Base-by-base conservation (phyloP, 1,284 basidiomycete species). In the Coniferiporia sulphurascens region DNA sequence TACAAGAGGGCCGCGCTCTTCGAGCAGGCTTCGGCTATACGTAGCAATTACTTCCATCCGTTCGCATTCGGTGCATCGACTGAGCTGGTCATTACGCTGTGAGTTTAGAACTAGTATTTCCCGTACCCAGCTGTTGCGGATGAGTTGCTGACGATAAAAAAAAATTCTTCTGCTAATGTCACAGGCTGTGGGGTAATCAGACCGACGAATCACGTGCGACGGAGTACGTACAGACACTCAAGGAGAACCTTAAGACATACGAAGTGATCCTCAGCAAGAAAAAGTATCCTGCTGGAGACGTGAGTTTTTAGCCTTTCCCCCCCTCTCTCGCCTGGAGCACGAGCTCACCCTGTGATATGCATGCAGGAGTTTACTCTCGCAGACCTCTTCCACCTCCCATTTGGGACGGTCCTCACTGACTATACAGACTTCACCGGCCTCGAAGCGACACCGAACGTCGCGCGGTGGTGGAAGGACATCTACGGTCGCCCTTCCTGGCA, bases 231-330 rank as follows among this genome's bases (percentile, higher is more conserved):
- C 60, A 48, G 0, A 66, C 58, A 4, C 67, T 82, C 1, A 66
- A 67, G 8, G 63, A 61, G 2, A 76, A 70, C 51, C 70, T 83
- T 15, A 70, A 76, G 32, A 77, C 66, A 1, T 83, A 82, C 65
- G 75, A 83, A 21, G 48, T 52, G 4, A 76, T 83, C 50, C 72
- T 84, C 13, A 59, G 69, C 53, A 80, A 77, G 67, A 73, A 77
- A 58, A 77, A 74, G 56, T 83, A 78, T 60, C 57, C 82, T 13
- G 78, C 73, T 22, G 78, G 79, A 8, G 69, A 79, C 61, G 74
- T 73, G 54, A 62, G 72, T 67, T 3, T 27, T 27, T 5, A 27
- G 27, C 27, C 21, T 27, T 32, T 19, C 52, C 15, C 32, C 3
- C 17, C 1, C 17, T n/a, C 27, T 27, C 15, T 32, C 8, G n/a